A percentile compares a stretch with the other conserved stretches of the same genome.
Evolutionary conservation across 75 land plant genomes (phyloP).

Genomic region (Larix kaempferi): DNA sequence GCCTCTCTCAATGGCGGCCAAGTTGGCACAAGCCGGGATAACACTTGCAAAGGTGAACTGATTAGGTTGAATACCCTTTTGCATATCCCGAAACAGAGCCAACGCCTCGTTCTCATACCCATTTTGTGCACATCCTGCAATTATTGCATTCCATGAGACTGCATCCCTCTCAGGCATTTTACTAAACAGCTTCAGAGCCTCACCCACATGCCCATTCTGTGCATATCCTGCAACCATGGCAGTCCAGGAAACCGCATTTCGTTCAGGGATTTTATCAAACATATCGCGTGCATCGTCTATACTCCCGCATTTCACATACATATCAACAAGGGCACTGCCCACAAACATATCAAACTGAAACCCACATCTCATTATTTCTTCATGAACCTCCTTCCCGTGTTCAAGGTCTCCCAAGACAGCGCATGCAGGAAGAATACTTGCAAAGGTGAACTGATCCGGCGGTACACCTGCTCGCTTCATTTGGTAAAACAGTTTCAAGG

Average conservation of each 20-base stretch:
- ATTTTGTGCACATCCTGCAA: conserved; percentile 41
- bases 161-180: conserved; percentile 13
- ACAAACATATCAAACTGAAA: conserved; percentile 15
- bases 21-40: conserved; percentile 35
- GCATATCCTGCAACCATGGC: conserved; percentile 21
- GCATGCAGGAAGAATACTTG: conserved; percentile 6
- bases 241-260: conserved; percentile 21
- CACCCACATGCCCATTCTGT: conserved; percentile 8
- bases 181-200: conserved; percentile 9
- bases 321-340: conserved; percentile 15
- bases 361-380: background rate
- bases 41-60: conserved; percentile 29
- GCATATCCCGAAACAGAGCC: conserved; percentile 14
- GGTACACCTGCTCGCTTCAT: conserved; percentile 11
- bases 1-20: conserved; percentile 26
- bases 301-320: conserved; percentile 16
- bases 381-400: conserved; percentile 7
- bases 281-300: conserved; percentile 7
- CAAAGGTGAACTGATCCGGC: background rate
- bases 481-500: conserved; percentile 9
- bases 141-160: conserved; percentile 41
- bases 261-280: conserved; percentile 16
- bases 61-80: conserved; percentile 14
- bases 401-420: conserved; percentile 4
- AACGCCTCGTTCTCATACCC: conserved; percentile 20